Evolutionary conservation across 805 yeast genomes (phyloP).

Genomic region (Hanseniaspora hatyaiensis): DNA sequence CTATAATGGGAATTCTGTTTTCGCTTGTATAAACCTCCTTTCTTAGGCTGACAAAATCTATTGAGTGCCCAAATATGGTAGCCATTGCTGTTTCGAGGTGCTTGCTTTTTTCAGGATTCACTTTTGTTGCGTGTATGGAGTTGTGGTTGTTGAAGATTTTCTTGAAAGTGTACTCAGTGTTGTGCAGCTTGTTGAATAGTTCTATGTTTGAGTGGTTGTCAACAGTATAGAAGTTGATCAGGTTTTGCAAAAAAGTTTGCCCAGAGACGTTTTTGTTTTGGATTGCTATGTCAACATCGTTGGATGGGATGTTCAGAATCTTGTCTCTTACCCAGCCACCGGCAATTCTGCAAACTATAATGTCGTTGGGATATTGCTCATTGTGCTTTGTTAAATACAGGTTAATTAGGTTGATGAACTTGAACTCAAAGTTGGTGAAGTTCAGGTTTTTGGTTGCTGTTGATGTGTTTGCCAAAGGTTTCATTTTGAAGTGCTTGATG

Average conservation of each 20-base stretch:
- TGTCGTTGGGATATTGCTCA: conserved; percentile 16
- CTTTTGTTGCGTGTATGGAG: conserved; percentile 67
- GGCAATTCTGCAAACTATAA: conserved; percentile 62
- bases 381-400: neutral
- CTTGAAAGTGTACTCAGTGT: neutral
- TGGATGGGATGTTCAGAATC: conserved; percentile 61
- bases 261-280: conserved; percentile 59
- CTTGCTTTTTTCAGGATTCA: conserved; percentile 90
- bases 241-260: conserved; percentile 55
- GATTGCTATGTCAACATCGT: conserved; percentile 87
- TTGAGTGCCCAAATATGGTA: conserved; percentile 65
- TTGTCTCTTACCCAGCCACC: conserved; percentile 99
- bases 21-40: conserved; percentile 75
- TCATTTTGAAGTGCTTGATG: neutral
- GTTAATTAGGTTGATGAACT: conserved; percentile 22
- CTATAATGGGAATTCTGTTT: conserved; percentile 63
- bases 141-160: conserved; percentile 17
- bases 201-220: conserved; percentile 14
- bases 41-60: conserved; percentile 87
- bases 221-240: conserved; percentile 22
- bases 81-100: conserved; percentile 96
- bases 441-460: neutral
- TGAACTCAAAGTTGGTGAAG: neutral
- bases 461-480: neutral
- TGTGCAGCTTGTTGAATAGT: neutral